Base-by-base conservation (phyloP, 2,329 filamentous ascomycete genomes). In the Aspergillus pseudoviridinutans region DNA sequence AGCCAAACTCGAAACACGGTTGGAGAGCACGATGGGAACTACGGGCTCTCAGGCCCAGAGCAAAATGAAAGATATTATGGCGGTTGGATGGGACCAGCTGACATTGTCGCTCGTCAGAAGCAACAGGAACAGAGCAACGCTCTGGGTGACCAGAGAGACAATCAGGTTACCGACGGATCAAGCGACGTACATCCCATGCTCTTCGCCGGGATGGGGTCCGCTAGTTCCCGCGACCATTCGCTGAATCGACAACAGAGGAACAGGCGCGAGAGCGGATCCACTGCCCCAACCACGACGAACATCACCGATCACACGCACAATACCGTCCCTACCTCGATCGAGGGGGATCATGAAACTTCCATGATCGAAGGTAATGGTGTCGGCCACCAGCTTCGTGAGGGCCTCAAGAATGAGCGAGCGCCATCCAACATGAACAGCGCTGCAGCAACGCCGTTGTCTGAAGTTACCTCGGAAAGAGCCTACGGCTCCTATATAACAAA, bases 11-110 rank as follows among this genome's bases (percentile, higher is more conserved):
- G 59, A 35, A 28, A 54, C 2, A 27, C 55, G 17, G 63, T 55
- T 14, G 57, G 56, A 24, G 55, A 57, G 12, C 51, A 58, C 20
- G 58, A 35, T 32, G 50, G 47, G 14, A 42, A 35, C 44, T 62
- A 57, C 46, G 57, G 54, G 5, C 59, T 56, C 29, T 57, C 57
- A 17, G 60, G 0, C 28, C 28, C 66, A 20, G 67, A 65, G 41
- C 65, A 64, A 50, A 64, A 73, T 51, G 68, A 71, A 58, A 81
- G 75, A 60, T 73, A 76, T 53, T 80, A 83, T 56, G 79, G 79
- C 17, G 75, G 80, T 29, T 86, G 82, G 82, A 79, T 85, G 73
- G 79, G 76, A 24, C 60, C 75, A 32, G 77, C 77, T 47, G 78
- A 75, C 29, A 62, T 64, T 20, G 58, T 60, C 14, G 55, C 58